Evolutionary conservation across 2,329 filamentous ascomycete species (phyloP), one percentile per base, ranked within the genome.

Genomic region (Colletotrichum sp.): DNA sequence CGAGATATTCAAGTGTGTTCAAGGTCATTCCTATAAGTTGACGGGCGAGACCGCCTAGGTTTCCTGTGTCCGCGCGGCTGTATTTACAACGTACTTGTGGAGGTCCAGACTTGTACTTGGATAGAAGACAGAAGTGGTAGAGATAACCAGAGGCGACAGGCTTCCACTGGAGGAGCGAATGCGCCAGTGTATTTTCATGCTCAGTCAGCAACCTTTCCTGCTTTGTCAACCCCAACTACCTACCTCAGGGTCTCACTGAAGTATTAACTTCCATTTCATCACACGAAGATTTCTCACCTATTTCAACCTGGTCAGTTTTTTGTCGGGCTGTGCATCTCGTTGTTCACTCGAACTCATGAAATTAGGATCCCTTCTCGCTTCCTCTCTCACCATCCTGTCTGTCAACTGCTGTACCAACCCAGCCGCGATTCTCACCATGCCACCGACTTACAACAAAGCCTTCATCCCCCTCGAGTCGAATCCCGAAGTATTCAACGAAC

Each of bases 401-500:
- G 22, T 57, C 15, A 0, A 64, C n/a, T 4, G 9, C 71, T 74
- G 59, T 11, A 30, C 12, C 44, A 36, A 69, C n/a, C 59, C 74
- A 9, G 15, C 30, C n/a, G 27, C 6, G 3, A 5, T 25, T 16
- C 72, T 71, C 61, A 68, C 67, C 4, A 76, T 76, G 74, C 71
- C 74, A 1, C 11, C 28, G 39, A 68, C 52, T 9, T 75, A 76
- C 72, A 75, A 75, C 30, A 84, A 84, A 64, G 78, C 80, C 66
- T 83, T 81, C 68, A 77, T 80, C 25, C 81, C 82, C 5, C 80
- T 84, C 48, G 81, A 83, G 61, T 82, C 81, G 79, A 94, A 94
- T 82, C 93, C 93, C 0, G 91, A 92, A 80, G 88, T 94, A 25
- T 94, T 94, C 89, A 91, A 89, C 74, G 86, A 88, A 73, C 88